These are phyloP conservation scores for Arachnomyces sp. DNA, from an alignment of 2,329 filamentous ascomycete genomes.

Conservation along the genomic window DNA sequence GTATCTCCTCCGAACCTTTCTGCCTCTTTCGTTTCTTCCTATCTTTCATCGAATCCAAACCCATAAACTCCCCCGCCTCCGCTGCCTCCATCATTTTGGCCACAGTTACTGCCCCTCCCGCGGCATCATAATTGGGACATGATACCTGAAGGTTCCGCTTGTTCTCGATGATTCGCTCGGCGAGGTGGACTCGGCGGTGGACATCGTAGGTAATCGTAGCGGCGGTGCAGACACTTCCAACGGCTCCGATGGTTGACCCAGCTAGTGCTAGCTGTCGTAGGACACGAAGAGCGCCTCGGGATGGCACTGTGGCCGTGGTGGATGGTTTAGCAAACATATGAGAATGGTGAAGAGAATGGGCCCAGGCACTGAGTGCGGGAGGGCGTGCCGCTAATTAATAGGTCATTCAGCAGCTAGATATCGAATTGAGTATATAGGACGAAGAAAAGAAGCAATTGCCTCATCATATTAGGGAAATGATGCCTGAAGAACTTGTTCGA, in stretches of 20 bases:
- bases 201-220: conserved; percentile 37
- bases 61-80: conserved; percentile 36
- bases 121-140: conserved; percentile 35
- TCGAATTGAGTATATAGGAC: no score
- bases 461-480: no score
- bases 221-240: conserved; percentile 33
- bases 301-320: conserved; percentile 32
- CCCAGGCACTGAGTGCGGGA: neutral
- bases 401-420: no score
- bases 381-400: neutral
- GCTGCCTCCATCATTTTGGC: conserved; percentile 38
- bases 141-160: conserved; percentile 36
- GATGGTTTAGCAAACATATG: conserved; percentile 17
- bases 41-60: conserved; percentile 26
- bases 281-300: conserved; percentile 37
- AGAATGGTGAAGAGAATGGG: neutral
- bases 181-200: conserved; percentile 32
- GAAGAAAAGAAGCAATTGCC: no score
- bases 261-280: conserved; percentile 30
- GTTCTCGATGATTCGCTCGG: conserved; percentile 37
- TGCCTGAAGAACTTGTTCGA: no score
- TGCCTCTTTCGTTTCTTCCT: conserved; percentile 18
- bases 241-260: conserved; percentile 22
- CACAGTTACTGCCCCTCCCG: conserved; percentile 28
- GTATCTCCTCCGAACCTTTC: conserved; percentile 6